These are phyloP conservation scores for Linnemannia hyalina DNA, from an alignment of 192 early-diverging fungal species.

Conservation along the genomic window DNA sequence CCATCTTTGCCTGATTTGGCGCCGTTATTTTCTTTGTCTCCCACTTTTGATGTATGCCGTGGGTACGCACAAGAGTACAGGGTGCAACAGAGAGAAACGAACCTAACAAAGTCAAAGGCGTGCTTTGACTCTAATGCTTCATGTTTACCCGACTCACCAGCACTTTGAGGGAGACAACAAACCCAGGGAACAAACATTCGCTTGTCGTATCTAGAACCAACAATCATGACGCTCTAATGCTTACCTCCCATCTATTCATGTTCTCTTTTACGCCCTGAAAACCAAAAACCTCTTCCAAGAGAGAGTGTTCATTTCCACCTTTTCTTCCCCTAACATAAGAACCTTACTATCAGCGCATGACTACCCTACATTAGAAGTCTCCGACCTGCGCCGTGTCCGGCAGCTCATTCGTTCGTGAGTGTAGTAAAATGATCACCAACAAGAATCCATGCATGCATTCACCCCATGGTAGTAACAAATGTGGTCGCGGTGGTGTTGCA, in stretches of 20 bases:
- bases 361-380: too few relatives aligned
- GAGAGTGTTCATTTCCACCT: too few relatives aligned
- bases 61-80: neutral
- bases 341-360: too few relatives aligned
- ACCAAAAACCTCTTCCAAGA: too few relatives aligned
- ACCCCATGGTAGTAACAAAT: neutral
- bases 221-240: too few relatives aligned
- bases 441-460: neutral
- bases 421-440: neutral
- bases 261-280: too few relatives aligned
- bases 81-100: neutral
- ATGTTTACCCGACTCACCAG: neutral
- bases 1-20: neutral
- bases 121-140: neutral
- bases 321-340: too few relatives aligned
- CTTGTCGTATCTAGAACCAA: too few relatives aligned
- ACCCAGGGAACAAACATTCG: neutral
- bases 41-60: too few relatives aligned
- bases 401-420: too few relatives aligned
- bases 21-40: neutral
- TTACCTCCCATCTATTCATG: too few relatives aligned
- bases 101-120: neutral
- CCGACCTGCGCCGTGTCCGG: too few relatives aligned
- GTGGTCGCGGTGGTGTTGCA: neutral
- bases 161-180: neutral